A percentile compares a stretch with the other conserved stretches of the same genome.
phyloP scores from a whole-genome alignment of 2,329 filamentous ascomycete species.

The Rhynchosporium agropyri region DNA sequence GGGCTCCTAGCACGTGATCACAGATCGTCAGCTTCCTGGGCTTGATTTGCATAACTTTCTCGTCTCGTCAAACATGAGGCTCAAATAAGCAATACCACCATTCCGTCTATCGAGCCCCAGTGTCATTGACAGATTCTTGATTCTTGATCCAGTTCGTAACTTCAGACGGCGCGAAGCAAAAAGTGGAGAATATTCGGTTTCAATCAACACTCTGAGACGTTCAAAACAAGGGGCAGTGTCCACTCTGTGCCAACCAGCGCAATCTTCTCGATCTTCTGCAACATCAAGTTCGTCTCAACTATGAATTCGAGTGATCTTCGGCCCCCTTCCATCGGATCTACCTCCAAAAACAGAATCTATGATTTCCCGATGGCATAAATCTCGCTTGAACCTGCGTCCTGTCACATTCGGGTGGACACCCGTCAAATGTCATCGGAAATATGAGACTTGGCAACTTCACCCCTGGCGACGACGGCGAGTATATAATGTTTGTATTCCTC shows the following conservation, averaged over 20 bases:
- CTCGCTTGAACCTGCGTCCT: conserved; percentile 3
- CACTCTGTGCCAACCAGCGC: neutral
- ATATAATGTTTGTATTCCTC: neutral
- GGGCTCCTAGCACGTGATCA: neutral
- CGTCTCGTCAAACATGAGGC: neutral
- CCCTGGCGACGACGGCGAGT: neutral
- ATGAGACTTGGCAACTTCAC: neutral
- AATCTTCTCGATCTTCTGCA: neutral
- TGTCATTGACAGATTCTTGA: neutral
- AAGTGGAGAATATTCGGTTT: neutral
- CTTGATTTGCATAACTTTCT: neutral
- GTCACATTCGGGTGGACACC: neutral
- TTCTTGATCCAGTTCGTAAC: neutral
- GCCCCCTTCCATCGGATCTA: neutral
- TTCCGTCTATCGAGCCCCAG: neutral
- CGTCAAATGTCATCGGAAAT: neutral
- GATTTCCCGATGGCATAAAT: neutral
- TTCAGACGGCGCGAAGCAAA: neutral
- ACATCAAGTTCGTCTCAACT: conserved; percentile 7
- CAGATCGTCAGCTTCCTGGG: too few relatives aligned
- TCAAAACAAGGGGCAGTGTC: neutral
- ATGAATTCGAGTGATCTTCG: neutral
- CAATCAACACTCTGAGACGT: conserved; percentile 7
- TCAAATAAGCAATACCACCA: too few relatives aligned
- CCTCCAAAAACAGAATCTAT: neutral